Evolutionary conservation across 2,329 filamentous ascomycete genomes (phyloP).

Genomic region (Coniochaeta sp.): DNA sequence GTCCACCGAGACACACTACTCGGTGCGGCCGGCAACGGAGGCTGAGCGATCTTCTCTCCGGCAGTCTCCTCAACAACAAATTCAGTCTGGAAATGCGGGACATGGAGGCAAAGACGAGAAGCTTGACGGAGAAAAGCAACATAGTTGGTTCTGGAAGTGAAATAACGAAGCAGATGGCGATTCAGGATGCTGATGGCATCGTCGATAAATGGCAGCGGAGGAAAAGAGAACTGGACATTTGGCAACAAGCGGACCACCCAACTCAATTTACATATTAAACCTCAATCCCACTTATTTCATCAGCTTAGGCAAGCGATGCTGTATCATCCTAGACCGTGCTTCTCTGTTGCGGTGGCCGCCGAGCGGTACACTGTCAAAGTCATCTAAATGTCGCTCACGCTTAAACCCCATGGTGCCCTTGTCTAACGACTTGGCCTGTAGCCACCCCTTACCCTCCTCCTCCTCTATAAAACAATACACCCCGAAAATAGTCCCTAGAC

Average conservation of each 20-base stretch:
- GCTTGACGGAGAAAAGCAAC: slow-evolving; percentile 16
- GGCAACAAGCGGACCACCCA: not conserved
- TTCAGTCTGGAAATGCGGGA: not conserved
- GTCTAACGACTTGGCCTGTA: too few relatives aligned
- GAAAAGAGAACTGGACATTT: not conserved
- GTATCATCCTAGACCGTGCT: not conserved
- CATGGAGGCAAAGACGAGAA: slow-evolving; percentile 6
- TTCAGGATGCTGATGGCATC: not conserved
- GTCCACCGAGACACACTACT: slow-evolving; percentile 27
- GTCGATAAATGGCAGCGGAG: not conserved
- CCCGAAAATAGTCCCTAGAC: slow-evolving; percentile 5
- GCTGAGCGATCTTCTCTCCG: not conserved
- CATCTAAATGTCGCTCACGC: too few relatives aligned
- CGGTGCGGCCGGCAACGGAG: slow-evolving; percentile 9
- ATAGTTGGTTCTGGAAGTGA: slow-evolving; percentile 36
- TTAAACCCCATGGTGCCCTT: too few relatives aligned
- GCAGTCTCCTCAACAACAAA: not conserved
- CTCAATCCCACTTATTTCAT: not conserved
- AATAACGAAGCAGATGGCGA: slow-evolving; percentile 1
- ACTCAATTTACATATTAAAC: not conserved
- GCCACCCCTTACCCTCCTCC: not conserved
- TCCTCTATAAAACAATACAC: not conserved
- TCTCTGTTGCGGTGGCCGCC: too few relatives aligned
- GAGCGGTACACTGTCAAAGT: too few relatives aligned
- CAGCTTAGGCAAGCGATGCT: not conserved